Conservation (phyloP, 768 basidiomycete species). For the Kwoniella botswanensis region DNA sequence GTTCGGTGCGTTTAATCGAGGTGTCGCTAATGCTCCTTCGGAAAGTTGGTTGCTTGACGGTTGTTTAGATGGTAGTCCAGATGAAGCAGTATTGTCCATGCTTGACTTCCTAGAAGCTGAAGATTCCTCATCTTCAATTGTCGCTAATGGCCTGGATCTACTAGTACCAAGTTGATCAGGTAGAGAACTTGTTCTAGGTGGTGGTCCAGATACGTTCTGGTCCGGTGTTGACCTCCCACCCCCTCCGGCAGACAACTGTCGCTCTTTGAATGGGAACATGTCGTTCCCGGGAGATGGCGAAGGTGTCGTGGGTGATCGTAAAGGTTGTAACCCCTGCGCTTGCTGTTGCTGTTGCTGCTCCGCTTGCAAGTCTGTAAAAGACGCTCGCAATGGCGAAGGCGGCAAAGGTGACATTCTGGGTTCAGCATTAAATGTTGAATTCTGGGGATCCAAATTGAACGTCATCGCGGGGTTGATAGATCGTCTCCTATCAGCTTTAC, state of each 20-base stretch:
- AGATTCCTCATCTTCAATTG: constrained; percentile 18
- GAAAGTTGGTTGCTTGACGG: constrained; percentile 20
- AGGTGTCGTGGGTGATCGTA: constrained; percentile 40
- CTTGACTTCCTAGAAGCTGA: background rate
- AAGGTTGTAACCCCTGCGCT: constrained; percentile 5
- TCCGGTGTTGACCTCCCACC: constrained; percentile 7
- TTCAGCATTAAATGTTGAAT: constrained; percentile 40
- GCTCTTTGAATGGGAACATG: constrained; percentile 41
- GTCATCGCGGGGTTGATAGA: constrained; percentile 66
- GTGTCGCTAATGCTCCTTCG: constrained; percentile 29
- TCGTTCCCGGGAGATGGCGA: constrained; percentile 24
- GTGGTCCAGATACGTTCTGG: constrained; percentile 23
- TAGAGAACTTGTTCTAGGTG: constrained; percentile 48
- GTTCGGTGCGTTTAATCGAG: constrained; percentile 76
- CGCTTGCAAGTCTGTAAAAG: constrained; percentile 61
- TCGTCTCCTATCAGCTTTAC: constrained; percentile 62
- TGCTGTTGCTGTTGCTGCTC: constrained; percentile 18
- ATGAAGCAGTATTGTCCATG: constrained; percentile 4
- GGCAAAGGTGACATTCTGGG: constrained; percentile 51
- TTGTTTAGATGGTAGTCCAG: constrained; percentile 19
- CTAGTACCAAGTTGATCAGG: constrained; percentile 32
- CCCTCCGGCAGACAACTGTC: constrained; percentile 9
- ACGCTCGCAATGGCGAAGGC: constrained; percentile 55
- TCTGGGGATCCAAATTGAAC: constrained; percentile 57
- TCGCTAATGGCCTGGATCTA: constrained; percentile 11